Base-by-base conservation (phyloP, 2,329 filamentous ascomycete genomes). In the Bipolaris victoriae region DNA sequence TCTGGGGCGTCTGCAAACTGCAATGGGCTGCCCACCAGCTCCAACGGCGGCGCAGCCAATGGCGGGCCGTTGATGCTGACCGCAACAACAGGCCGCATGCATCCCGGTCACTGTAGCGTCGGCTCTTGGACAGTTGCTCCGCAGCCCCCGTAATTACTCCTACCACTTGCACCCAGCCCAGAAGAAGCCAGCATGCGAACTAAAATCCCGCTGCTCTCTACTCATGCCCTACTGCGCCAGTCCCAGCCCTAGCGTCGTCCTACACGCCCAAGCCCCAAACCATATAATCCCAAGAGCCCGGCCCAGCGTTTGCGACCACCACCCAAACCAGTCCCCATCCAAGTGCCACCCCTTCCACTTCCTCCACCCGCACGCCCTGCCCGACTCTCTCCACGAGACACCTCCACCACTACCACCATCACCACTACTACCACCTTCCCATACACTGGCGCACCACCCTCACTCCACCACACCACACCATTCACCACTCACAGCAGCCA, bases 401-500 rank as follows among this genome's bases (percentile, higher is more conserved):
- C 51, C 60, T 40, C 41, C 24, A 29, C 37, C 51, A 61, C 48
- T 52, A 22, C 55, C 56, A 54, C 37, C 51, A 61, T 48, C 53
- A 22, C 55, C 56, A 54, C 60, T 63, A 65, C 66, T 18, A 62
- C 65, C 61, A 66, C 67, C 47, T 59, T 57, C 49, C 65, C 62
- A 62, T 63, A 51, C 52, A 55, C 46, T 57, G 50, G 44, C 39
- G 48, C 29, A 53, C 66, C 66, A 66, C 68, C 58, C 67, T 64
- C 52, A 61, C 58, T 62, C 56, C 53, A 64, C 55, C 63, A 26
- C 35, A 60, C 60, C 40, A 60, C 62, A 65, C 55, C 43, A n/a
- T 44, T 65, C 68, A 64, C 71, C 71, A 72, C 64, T 69, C 64
- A 71, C 64, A 65, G 60, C 64, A 20, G 54, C 9, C 54, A 5